These are phyloP conservation scores for Vitis riparia DNA, from an alignment of 164 flowering plant genomes.

Conservation along the genomic window DNA sequence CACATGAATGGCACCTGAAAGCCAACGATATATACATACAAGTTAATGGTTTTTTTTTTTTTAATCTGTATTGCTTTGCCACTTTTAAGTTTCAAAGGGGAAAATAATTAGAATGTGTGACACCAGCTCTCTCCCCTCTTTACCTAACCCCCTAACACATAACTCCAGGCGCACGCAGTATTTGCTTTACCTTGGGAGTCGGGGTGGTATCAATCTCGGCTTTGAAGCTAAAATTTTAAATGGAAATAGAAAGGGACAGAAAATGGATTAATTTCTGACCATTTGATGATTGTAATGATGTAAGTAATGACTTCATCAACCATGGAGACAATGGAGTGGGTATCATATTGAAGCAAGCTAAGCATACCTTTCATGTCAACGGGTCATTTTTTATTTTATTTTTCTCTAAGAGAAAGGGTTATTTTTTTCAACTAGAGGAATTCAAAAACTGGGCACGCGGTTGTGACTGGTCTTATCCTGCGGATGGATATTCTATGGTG, in stretches of 20 bases:
- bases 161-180: not conserved
- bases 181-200: conserved; percentile 7
- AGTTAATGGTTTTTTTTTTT: not conserved
- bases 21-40: not conserved
- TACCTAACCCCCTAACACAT: conserved; percentile 11
- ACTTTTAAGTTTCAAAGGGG: not conserved
- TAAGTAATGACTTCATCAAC: conserved; percentile 15
- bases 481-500: no score
- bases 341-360: conserved; percentile 1
- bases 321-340: conserved; percentile 11
- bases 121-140: not conserved
- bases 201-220: conserved; percentile 5
- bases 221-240: conserved; percentile 21
- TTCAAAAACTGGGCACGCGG: no score
- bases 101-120: conserved; percentile 10
- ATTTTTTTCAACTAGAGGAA: no score
- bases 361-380: not conserved
- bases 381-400: not conserved
- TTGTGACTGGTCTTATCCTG: no score
- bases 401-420: no score
- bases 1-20: no score
- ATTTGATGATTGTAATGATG: conserved; percentile 13
- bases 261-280: conserved; percentile 1
- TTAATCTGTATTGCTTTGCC: not conserved
- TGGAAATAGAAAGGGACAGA: conserved; percentile 16